phyloP scores from a whole-genome alignment of 805 yeast species.

The Metschnikowia cubensis region DNA sequence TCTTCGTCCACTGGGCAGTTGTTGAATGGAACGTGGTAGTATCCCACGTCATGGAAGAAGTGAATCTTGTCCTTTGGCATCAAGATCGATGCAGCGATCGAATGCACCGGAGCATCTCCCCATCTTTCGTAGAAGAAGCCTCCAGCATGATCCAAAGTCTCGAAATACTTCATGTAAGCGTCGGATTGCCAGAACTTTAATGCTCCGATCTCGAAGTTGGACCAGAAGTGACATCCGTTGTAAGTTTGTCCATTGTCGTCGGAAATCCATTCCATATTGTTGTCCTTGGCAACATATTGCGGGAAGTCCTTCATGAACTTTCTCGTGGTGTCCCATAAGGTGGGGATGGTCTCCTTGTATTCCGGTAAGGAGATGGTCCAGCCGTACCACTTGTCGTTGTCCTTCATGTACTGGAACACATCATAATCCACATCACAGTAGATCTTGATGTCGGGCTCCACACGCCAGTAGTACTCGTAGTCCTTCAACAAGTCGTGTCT shows the following conservation, averaged over 20 bases:
- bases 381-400: constrained; percentile 21
- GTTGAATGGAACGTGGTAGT: constrained; percentile 75
- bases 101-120: constrained; percentile 92
- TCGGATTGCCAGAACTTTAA: constrained; percentile 70
- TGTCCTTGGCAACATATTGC: constrained; percentile 18
- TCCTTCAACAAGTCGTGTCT: constrained; percentile 19
- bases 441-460: constrained; percentile 22
- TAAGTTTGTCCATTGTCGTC: constrained; percentile 67
- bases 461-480: constrained; percentile 27
- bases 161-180: constrained; percentile 65
- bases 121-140: constrained; percentile 86
- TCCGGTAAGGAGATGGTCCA: constrained; percentile 24
- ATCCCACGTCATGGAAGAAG: constrained; percentile 79
- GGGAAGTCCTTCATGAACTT: constrained; percentile 18
- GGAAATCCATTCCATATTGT: constrained; percentile 61
- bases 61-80: constrained; percentile 66
- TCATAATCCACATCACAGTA: constrained; percentile 25
- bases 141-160: constrained; percentile 60
- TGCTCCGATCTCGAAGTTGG: constrained; percentile 79
- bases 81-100: constrained; percentile 79
- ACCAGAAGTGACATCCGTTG: constrained; percentile 87
- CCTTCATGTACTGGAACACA: constrained; percentile 23
- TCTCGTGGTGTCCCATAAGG: constrained; percentile 21
- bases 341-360: constrained; percentile 19
- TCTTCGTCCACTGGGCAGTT: constrained; percentile 70